Base-by-base conservation (phyloP, 2,329 filamentous ascomycete genomes). In the Sordariomycetes sp. region DNA sequence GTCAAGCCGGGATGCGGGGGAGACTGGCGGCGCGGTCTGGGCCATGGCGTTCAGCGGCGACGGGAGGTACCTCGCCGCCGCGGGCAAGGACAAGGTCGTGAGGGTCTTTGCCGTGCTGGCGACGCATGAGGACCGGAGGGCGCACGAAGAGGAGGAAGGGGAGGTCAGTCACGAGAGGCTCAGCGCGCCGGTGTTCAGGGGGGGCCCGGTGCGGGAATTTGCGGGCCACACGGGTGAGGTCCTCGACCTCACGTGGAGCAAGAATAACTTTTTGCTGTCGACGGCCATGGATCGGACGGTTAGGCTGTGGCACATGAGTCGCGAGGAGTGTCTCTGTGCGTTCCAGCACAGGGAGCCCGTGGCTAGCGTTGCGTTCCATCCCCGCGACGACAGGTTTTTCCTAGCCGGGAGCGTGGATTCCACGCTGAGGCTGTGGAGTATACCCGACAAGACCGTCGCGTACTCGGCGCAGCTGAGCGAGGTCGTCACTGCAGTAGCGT, bases 241-340 rank as follows among this genome's bases (percentile, higher is more conserved):
- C 6, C 73, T 99, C 62, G 92, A 96, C 67, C 70, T 99, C 59
- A 95, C 89, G 68, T 99, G 94, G 94, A 97, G 92, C 74, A 99
- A 97, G 77, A 99, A 99, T 71, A 96, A 95, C 68, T 99, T 99
- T 64, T 71, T 99, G 32, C 76, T 99, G 17, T 96, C 92, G 3
- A 95, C 91, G 0, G 96, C 91, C 0, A 96, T 97, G 90, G 94
- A 99, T 68, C 96, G 96, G 74, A 96, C 91, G 0, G 94, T 99
- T 13, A 82, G 90, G 15, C 71, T 99, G 53, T 99, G 94, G 92
- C 94, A 99, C 70, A 78, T 94, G 61, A 92, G 82, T 66, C 80
- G 92, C 56, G 71, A 79, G 3, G 91, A 97, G 65, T 96, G 90
- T 65, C 76, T 99, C 0, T 96, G 90, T 69, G 90, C 87, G 1